These are phyloP conservation scores for Monosporascus cannonballus DNA, from an alignment of 2,329 filamentous ascomycete species.

Conservation along the genomic window DNA sequence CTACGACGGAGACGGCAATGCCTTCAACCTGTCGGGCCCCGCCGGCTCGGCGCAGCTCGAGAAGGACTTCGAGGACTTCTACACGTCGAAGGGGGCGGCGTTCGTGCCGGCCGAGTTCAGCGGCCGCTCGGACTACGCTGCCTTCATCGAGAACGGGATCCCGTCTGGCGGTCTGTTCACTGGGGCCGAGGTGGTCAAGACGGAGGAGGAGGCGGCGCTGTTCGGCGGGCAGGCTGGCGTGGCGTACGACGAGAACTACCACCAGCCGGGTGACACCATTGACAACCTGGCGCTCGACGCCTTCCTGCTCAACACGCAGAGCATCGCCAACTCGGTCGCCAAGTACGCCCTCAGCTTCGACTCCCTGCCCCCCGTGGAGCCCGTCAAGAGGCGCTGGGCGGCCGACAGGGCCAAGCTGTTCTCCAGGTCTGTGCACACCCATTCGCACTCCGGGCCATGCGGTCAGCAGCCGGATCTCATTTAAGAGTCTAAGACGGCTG, in stretches of 20 bases:
- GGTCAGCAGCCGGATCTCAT: not conserved
- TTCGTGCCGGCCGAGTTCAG: constrained; percentile 58
- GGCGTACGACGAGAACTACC: constrained; percentile 52
- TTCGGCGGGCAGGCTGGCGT: constrained; percentile 50
- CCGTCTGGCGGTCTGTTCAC: constrained; percentile 65
- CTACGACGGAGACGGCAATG: constrained; percentile 48
- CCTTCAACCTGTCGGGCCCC: constrained; percentile 48
- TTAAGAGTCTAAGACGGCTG: not conserved
- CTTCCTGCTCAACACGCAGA: constrained; percentile 48
- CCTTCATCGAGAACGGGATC: constrained; percentile 25
- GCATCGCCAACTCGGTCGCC: constrained; percentile 47
- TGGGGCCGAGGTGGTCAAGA: constrained; percentile 55
- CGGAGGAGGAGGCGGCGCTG: constrained; percentile 40
- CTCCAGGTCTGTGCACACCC: not conserved
- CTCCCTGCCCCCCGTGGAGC: constrained; percentile 1
- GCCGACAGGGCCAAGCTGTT: not conserved
- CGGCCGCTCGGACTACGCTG: constrained; percentile 61
- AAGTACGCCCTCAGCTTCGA: constrained; percentile 46
- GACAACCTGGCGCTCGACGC: constrained; percentile 47
- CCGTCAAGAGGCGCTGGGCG: not conserved
- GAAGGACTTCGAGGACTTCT: constrained; percentile 45
- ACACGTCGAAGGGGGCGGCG: constrained; percentile 34
- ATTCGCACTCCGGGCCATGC: not conserved
- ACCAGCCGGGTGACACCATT: constrained; percentile 44
- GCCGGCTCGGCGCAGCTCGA: constrained; percentile 50